Evolutionary conservation across 108 stramenopile genomes (phyloP).

Genomic region (Ochromonas danica): DNA sequence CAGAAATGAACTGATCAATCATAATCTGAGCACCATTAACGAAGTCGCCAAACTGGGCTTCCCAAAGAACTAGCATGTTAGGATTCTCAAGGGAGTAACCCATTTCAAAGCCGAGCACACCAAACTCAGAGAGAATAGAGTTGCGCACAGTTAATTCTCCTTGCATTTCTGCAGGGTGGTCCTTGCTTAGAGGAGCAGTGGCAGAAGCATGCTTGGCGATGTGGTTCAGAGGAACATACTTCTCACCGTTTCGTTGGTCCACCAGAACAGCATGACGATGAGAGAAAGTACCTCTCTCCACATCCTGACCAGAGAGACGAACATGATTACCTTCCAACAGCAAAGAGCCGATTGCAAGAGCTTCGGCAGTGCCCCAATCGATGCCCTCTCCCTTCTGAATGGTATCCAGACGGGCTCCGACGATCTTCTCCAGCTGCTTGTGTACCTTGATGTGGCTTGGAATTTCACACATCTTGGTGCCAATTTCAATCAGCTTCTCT

Average conservation of each 20-base stretch:
- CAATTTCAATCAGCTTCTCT: constrained; percentile 73
- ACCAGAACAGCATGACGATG: constrained; percentile 91
- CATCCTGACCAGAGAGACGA: constrained; percentile 95
- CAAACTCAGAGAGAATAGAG: constrained; percentile 92
- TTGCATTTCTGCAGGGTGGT: constrained; percentile 69
- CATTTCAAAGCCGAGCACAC: constrained; percentile 95
- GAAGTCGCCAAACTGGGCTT: constrained; percentile 99
- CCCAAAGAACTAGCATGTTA: constrained; percentile 91
- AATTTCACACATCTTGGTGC: constrained; percentile 65
- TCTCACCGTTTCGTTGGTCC: constrained; percentile 77
- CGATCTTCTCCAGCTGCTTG: constrained; percentile 84
- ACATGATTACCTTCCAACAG: constrained; percentile 96
- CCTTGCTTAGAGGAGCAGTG: constrained; percentile 69
- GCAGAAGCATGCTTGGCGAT: constrained; percentile 74
- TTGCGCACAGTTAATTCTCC: constrained; percentile 86
- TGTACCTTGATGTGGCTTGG: constrained; percentile 83
- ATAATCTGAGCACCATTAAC: constrained; percentile 95
- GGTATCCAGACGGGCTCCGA: constrained; percentile 68
- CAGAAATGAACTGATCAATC: constrained; percentile 94
- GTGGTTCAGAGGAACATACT: constrained; percentile 79
- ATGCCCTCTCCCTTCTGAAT: constrained; percentile 80
- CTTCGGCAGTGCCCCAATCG: constrained; percentile 98
- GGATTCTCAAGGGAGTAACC: constrained; percentile 96
- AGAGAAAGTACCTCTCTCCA: constrained; percentile 78
- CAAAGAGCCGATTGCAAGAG: constrained; percentile 92